Conservation (phyloP, 257 asterid genomes). For the Salvia rosmarinus region DNA sequence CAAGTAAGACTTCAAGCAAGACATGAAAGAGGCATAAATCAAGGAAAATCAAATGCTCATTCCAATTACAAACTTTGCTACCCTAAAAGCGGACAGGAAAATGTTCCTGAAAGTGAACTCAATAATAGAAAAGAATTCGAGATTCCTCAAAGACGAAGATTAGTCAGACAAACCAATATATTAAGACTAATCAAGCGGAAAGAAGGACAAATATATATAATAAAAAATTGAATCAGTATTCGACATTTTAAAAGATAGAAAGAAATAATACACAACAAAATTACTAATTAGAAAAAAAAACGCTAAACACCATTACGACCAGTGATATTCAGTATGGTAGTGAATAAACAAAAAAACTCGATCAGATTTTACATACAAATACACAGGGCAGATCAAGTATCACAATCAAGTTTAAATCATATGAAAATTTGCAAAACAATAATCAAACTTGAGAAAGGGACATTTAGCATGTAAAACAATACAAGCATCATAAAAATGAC, state of each 20-base stretch:
- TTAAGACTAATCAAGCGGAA: conserved; percentile 11
- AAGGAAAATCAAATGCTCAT: conserved; percentile 15
- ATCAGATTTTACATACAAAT: background rate
- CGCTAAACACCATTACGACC: conserved; percentile 11
- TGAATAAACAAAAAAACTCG: background rate
- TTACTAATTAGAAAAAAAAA: background rate
- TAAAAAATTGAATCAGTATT: background rate
- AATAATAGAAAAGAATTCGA: background rate
- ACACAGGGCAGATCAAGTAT: background rate
- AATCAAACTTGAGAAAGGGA: conserved; percentile 1
- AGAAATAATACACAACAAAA: background rate
- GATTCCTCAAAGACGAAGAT: conserved; percentile 13
- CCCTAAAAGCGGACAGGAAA: conserved; percentile 8
- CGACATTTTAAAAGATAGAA: background rate
- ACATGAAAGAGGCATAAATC: conserved; percentile 5
- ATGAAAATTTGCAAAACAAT: conserved; percentile 1
- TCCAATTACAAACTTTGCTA: conserved; percentile 22
- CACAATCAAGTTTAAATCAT: conserved; percentile 1
- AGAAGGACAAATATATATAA: background rate
- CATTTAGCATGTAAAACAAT: background rate
- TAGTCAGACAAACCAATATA: conserved; percentile 17
- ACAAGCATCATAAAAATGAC: background rate
- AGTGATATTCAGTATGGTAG: background rate
- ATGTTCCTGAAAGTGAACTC: conserved; percentile 25
- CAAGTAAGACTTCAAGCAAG: conserved; percentile 11